Evolutionary conservation across 83 land plant species (phyloP).

Genomic region (Larix sibirica): DNA sequence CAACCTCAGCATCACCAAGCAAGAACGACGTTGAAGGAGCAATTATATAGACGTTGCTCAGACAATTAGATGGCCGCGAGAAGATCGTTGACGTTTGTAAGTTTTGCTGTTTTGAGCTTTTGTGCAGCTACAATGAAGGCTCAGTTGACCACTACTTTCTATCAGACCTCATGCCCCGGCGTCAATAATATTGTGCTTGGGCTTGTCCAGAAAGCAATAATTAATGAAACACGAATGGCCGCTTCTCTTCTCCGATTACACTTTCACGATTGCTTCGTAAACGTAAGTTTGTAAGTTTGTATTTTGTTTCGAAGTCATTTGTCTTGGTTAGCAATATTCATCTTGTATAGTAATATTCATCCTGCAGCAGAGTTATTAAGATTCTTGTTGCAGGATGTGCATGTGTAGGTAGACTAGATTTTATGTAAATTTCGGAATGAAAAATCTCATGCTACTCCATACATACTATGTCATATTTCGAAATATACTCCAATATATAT

Average conservation of each 20-base stretch:
- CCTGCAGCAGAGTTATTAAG: no score
- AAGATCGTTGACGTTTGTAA: no score
- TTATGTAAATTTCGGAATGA: no score
- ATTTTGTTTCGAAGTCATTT: background rate
- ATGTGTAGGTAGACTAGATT: no score
- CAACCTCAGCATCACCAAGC: background rate
- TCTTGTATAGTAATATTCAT: no score
- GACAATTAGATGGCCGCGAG: background rate
- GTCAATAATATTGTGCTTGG: slow-evolving; percentile 7
- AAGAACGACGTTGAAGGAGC: background rate
- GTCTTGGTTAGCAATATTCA: no score
- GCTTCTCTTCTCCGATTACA: background rate
- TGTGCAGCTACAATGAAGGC: background rate
- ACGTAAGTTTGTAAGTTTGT: slow-evolving; percentile 11
- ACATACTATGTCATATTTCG: no score
- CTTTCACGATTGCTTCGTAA: slow-evolving; percentile 23
- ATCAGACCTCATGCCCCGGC: slow-evolving; percentile 15
- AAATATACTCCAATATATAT: no score
- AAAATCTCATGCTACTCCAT: no score
- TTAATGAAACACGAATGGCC: slow-evolving; percentile 8
- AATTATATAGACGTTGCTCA: no score
- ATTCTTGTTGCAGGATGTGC: no score
- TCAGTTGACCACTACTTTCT: slow-evolving; percentile 20
- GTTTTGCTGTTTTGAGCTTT: background rate
- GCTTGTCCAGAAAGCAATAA: background rate